Evolutionary conservation across 257 asterid species (phyloP).

Genomic region (Hygrophila difformis): DNA sequence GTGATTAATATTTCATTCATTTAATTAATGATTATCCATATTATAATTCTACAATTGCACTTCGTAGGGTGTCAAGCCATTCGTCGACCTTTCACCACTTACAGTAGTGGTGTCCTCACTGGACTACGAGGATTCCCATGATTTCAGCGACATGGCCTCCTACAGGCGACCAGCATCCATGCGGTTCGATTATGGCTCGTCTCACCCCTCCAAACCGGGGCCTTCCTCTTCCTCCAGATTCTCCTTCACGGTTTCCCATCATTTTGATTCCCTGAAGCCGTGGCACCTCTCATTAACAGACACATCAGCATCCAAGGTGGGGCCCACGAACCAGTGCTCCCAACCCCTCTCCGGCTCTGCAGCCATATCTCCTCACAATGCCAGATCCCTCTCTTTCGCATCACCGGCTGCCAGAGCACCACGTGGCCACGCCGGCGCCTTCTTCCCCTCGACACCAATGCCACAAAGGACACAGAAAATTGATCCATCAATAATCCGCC

Average conservation of each 20-base stretch:
- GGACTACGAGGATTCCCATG: constrained; percentile 62
- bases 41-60: no score
- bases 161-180: constrained; percentile 9
- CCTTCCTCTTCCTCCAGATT: constrained; percentile 80
- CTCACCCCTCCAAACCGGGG: constrained; percentile 43
- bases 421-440: constrained; percentile 1
- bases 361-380: constrained; percentile 63
- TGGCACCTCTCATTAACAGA: constrained; percentile 75
- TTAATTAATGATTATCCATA: no score
- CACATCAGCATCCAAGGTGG: constrained; percentile 40
- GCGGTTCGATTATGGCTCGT: constrained; percentile 44
- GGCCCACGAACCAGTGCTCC: background rate
- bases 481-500: constrained; percentile 42
- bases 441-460: constrained; percentile 90
- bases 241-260: constrained; percentile 82
- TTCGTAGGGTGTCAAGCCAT: constrained; percentile 74
- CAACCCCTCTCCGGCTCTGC: constrained; percentile 35
- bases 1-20: no score
- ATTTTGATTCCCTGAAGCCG: constrained; percentile 72
- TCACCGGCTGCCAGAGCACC: constrained; percentile 54
- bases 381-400: constrained; percentile 83
- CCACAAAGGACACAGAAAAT: constrained; percentile 61
- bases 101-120: constrained; percentile 50
- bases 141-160: constrained; percentile 15
- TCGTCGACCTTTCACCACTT: constrained; percentile 57